These are phyloP conservation scores for Picochlorum sp. DNA, from an alignment of 139 green algal species.

Conservation along the genomic window DNA sequence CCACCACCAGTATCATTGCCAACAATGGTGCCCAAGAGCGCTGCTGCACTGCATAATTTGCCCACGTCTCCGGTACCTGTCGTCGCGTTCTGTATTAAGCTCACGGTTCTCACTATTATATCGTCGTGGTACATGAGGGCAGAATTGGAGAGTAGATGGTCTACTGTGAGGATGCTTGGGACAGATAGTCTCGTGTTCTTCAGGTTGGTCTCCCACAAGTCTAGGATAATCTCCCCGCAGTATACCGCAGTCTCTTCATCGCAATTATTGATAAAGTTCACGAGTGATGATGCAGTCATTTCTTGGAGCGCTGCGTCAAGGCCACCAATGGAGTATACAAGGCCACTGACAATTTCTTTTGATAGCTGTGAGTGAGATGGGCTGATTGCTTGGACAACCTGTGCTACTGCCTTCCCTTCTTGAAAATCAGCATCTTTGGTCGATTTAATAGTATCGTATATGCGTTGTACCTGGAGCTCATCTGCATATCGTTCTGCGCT, in stretches of 20 bases:
- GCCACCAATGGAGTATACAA: neutral
- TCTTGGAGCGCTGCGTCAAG: neutral
- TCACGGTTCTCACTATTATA: conserved; percentile 37
- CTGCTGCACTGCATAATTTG: conserved; percentile 41
- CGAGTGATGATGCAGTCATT: neutral
- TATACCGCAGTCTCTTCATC: too few relatives aligned
- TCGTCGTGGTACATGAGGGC: neutral
- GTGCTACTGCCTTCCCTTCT: too few relatives aligned
- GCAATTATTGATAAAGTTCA: too few relatives aligned
- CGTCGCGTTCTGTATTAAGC: conserved; percentile 35
- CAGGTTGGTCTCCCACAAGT: too few relatives aligned
- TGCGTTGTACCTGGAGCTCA: too few relatives aligned
- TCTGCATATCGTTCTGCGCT: neutral
- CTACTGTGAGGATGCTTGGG: neutral
- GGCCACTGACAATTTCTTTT: neutral
- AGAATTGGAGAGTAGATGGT: conserved; percentile 11
- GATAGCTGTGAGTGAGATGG: neutral
- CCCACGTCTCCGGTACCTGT: conserved; percentile 53
- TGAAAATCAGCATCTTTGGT: too few relatives aligned
- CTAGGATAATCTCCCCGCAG: too few relatives aligned
- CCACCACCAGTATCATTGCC: neutral
- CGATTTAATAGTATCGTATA: too few relatives aligned
- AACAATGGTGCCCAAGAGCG: neutral
- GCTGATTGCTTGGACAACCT: neutral
- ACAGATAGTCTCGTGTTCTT: neutral